These are phyloP conservation scores for Alternaria consortialis DNA, from an alignment of 2,329 filamentous ascomycete genomes.

Conservation along the genomic window DNA sequence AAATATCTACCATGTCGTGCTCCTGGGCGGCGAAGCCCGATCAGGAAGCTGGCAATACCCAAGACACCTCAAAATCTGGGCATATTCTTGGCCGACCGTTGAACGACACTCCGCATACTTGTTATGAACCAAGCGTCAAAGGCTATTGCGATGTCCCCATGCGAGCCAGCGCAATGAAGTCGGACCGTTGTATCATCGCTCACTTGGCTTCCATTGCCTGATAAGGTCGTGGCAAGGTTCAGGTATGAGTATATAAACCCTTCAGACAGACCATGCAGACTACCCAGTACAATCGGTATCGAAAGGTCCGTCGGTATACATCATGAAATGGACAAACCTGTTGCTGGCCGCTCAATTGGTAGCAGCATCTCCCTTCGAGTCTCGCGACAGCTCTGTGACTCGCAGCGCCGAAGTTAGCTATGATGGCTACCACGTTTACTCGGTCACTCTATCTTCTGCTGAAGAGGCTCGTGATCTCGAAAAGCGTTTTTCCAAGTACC, in stretches of 20 bases:
- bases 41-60: slow-evolving; percentile 29
- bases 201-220: slow-evolving; percentile 1
- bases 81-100: slow-evolving; percentile 14
- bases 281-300: neutral
- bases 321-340: slow-evolving; percentile 22
- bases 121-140: neutral
- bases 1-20: slow-evolving; percentile 24
- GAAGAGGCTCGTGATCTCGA: slow-evolving; percentile 26
- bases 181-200: slow-evolving; percentile 8
- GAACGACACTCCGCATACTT: slow-evolving; percentile 12
- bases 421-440: slow-evolving; percentile 33
- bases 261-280: neutral
- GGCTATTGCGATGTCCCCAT: neutral
- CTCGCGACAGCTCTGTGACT: neutral
- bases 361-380: slow-evolving; percentile 20
- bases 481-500: slow-evolving; percentile 25
- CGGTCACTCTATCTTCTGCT: slow-evolving; percentile 24
- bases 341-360: slow-evolving; percentile 21
- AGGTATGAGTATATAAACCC: neutral
- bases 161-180: neutral
- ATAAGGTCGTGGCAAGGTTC: slow-evolving; percentile 1
- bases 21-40: slow-evolving; percentile 25
- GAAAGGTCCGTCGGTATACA: neutral
- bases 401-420: slow-evolving; percentile 19
- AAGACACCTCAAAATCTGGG: slow-evolving; percentile 13